Evolutionary conservation across 2,329 filamentous ascomycete species (phyloP), one percentile per base, ranked within the genome.

Genomic region (Claviceps pusilla): DNA sequence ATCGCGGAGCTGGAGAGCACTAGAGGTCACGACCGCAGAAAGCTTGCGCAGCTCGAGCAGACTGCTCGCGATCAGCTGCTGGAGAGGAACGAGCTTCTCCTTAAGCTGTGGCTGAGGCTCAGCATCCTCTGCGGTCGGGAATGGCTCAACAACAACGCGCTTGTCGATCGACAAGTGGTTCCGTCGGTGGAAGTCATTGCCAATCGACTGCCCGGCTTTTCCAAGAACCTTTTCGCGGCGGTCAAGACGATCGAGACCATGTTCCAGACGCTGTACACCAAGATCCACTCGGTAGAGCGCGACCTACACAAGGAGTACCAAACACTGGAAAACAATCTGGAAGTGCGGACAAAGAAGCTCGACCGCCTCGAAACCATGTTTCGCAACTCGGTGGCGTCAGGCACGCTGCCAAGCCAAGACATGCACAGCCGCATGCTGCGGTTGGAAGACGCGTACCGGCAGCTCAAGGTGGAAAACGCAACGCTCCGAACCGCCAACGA

Each of bases 221-320:
- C 86, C 64, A 88, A 90, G 68, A 97, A 96, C 66, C 77, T 98
- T 31, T 71, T 96, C 47, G 80, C 84, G 1, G 91, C 91, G 0
- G 79, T 96, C 57, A 95, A 91, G 73, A 87, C 83, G 2, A 83
- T 97, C 54, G 93, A 97, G 72, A 75, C 76, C 19, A 81, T 95
- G 59, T 76, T 97, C 41, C 78, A 79, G 19, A 80, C 81, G 9
- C 95, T 95, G 73, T 86, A 87, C 63, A 75, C 77, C 43, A 84
- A 88, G 56, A 87, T 96, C 64, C 87, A 87, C 63, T 75, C 77
- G 7, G 83, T 96, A n/a, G 93, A 98, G 68, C 83, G 87, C 50
- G 87, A 95, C 57, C 72, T 97, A n/a, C 85, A 84, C 72, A 87
- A 89, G 58, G 90, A 97, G 64, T 97, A 96, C 64, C 87, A 94